Base-by-base conservation (phyloP, 2,329 filamentous ascomycete species). In the Dactylellina drechsleri region DNA sequence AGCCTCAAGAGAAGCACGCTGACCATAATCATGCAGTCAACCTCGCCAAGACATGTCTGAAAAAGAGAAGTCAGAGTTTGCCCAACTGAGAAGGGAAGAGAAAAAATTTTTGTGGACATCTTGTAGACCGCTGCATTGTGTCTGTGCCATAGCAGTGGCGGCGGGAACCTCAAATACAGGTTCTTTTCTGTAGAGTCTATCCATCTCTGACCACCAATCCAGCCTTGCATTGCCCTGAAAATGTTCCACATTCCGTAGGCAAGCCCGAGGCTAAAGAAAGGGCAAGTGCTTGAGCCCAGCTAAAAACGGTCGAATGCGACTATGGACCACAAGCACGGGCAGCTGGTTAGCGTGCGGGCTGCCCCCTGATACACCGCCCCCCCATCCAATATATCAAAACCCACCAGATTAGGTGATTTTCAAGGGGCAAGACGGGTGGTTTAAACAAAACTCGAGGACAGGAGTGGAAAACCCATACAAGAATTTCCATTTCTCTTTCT, bases 321-420 rank as follows among this genome's bases (percentile, higher is more conserved):
- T 59, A 59, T 36, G 36, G 43, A 41, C 65, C 58, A 56, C 65
- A 67, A 36, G 65, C 66, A 60, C 57, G 53, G 65, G 65, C 56
- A 68, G 56, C 65, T 68, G 47, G 56, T 15, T 61, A 41, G 40
- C 45, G 23, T 53, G 53, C 57, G 66, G 66, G 49, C 66, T 70
- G 47, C 57, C 66, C 66, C 66, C 66, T 70, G 66, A 70, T 70
- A 70, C 66, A 62, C 66, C 41, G 66, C 57, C 59, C 45, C 43
- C 65, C 66, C 66, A 54, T 62, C 57, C 47, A 70, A 70, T 70
- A 36, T 36, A 59, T 70, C 50, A 60, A 67, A 67, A 57, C 65
- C 65, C 66, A 53, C 66, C 57, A 70, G 66, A 70, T 70, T 70
- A 70, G 66, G 66, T 70, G 47, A 45, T 62, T 70, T 70, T 62